These are phyloP conservation scores for Penicillium sp. DNA, from an alignment of 2,329 filamentous ascomycete species.

Conservation along the genomic window DNA sequence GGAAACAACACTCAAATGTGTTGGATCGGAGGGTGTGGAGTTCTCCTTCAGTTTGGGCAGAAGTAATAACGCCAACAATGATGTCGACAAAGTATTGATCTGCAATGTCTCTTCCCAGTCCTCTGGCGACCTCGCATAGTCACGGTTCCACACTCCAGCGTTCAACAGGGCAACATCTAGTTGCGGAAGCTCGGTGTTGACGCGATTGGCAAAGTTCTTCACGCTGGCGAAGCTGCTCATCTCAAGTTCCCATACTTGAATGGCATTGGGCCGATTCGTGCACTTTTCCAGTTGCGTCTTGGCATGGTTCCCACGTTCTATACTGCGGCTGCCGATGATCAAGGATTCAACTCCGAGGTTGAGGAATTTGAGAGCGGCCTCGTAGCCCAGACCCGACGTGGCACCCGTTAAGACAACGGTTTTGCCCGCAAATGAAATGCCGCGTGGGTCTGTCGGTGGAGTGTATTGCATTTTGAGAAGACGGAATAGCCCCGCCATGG, in stretches of 20 bases:
- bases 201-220: conserved; percentile 44
- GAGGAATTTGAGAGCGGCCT: conserved; percentile 54
- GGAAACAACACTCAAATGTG: conserved; percentile 52
- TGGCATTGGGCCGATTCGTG: conserved; percentile 35
- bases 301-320: conserved; percentile 47
- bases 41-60: conserved; percentile 50
- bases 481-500: conserved; percentile 35
- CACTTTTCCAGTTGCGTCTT: conserved; percentile 44
- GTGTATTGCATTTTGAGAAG: conserved; percentile 37
- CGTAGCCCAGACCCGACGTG: conserved; percentile 56
- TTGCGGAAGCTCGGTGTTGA: conserved; percentile 39
- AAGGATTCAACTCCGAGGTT: conserved; percentile 47
- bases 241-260: conserved; percentile 53
- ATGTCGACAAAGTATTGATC: conserved; percentile 62
- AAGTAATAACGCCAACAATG: conserved; percentile 58
- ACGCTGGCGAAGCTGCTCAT: conserved; percentile 53
- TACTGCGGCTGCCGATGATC: conserved; percentile 53
- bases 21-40: conserved; percentile 33
- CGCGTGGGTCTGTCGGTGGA: conserved; percentile 41
- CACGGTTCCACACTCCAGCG: conserved; percentile 48
- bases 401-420: conserved; percentile 57
- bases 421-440: conserved; percentile 48
- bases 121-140: conserved; percentile 42
- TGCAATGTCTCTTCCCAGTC: conserved; percentile 60
- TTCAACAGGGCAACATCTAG: conserved; percentile 54